These are phyloP conservation scores for Melaleuca quinquenervia DNA, from an alignment of 345 rosid genomes.

Conservation along the genomic window DNA sequence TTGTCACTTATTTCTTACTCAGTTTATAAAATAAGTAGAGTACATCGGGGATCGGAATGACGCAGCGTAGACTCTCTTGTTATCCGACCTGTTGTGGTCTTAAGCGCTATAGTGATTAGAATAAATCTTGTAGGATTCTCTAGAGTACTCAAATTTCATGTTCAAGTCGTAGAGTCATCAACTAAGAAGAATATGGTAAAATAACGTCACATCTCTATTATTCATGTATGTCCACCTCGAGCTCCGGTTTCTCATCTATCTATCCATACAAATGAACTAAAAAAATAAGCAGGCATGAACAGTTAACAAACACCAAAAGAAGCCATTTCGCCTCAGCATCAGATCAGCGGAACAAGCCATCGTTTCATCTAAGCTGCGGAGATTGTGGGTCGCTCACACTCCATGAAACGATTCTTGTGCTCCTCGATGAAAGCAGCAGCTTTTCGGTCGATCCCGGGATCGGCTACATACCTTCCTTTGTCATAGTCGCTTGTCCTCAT, in stretches of 20 bases:
- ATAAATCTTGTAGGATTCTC: not conserved
- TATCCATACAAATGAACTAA: not conserved
- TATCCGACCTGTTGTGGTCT: not conserved
- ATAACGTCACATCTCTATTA: not conserved
- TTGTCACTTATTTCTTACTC: not conserved
- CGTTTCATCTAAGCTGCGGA: not conserved
- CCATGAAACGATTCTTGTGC: slow-evolving; percentile 23
- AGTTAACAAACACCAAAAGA: not conserved
- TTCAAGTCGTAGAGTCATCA: not conserved
- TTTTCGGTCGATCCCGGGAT: slow-evolving; percentile 31
- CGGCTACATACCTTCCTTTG: slow-evolving; percentile 22
- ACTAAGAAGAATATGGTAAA: not conserved
- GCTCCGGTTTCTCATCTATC: not conserved
- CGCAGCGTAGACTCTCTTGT: not conserved
- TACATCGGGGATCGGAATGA: not conserved
- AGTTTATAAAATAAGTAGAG: not conserved
- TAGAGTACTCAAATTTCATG: not conserved
- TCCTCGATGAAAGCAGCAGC: slow-evolving; percentile 43
- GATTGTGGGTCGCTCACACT: not conserved
- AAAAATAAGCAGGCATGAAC: not conserved
- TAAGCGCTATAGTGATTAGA: not conserved
- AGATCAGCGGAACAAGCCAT: not conserved
- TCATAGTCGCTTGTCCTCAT: slow-evolving; percentile 26
- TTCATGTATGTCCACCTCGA: not conserved
- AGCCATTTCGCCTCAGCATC: not conserved